Evolutionary conservation across 208 protist genomes (phyloP), one percentile per base, ranked within the genome.

Genomic region (Crithidia bombi): DNA sequence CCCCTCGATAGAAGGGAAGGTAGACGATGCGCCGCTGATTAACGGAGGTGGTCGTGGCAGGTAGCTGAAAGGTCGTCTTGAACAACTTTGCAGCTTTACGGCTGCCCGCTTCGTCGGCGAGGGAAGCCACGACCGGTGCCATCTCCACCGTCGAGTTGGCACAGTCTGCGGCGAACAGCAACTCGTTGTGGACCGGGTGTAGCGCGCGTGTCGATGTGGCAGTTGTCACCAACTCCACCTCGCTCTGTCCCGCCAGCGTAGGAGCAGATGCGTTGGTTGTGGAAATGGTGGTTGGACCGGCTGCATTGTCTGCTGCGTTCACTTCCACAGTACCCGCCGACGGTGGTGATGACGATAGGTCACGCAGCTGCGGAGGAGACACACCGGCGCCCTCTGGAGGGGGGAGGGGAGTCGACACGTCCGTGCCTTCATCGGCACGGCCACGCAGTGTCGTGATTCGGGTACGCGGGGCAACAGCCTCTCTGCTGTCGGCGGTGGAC

Each of bases 1-100:
- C 19, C 1, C 79, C 79, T 6, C 55, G 58, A 30, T 78, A 80
- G 28, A 84, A 84, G 38, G 79, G 79, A 12, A 84, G 49, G 14
- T 47, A 66, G 1, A 47, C 14, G 12, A 43, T 15, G 30, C 43
- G 57, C 32, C n/a, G 39, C n/a, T 41, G 63, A 1, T 35, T 11
- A 26, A 68, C 54, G n/a, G 43, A 39, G 2, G 73, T 58, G 15
- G 51, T 57, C 47, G 58, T 71, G 10, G 52, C 43, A 10, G 33
- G 30, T 11, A 83, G 52, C 23, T 73, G 59, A 47, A 83, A 83
- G 14, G 67, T 55, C 38, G 36, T 52, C 43, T 54, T 64, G 50
- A 83, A 83, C 21, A 73, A 57, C 49, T 57, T 65, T 4, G 64
- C 26, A 3, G 78, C 78, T 32, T 68, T 73, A 3, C 38, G 41